These are phyloP conservation scores for Rhizopogon rudus DNA, from an alignment of 768 basidiomycete species.

Conservation along the genomic window DNA sequence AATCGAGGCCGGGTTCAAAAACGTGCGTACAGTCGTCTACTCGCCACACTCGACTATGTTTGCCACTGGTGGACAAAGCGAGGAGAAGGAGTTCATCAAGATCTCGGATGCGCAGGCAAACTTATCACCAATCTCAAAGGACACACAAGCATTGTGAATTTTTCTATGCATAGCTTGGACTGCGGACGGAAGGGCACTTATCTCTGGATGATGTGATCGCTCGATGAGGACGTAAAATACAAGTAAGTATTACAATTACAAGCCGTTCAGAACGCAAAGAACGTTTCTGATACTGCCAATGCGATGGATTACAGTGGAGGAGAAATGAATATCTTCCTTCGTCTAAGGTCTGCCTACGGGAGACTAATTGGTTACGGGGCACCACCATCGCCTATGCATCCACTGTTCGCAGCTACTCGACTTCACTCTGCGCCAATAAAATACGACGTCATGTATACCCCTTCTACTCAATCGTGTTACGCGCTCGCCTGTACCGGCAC, in stretches of 20 bases:
- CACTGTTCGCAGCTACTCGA: conserved; percentile 52
- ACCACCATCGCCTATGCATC: conserved; percentile 52
- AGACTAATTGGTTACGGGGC: no score
- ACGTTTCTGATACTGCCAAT: conserved; percentile 8
- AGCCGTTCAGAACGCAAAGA: no score
- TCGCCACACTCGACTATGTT: neutral
- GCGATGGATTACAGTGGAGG: conserved; percentile 18
- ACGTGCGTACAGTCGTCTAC: neutral
- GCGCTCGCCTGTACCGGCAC: conserved; percentile 46
- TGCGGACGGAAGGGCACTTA: no score
- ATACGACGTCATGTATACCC: conserved; percentile 51
- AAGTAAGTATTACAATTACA: no score
- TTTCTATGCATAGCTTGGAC: no score
- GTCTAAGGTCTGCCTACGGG: no score
- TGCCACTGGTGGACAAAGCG: neutral
- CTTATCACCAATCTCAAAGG: neutral
- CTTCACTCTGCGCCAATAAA: conserved; percentile 57
- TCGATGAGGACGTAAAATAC: no score
- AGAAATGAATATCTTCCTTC: no score
- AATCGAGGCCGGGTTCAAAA: neutral
- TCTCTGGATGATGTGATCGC: no score
- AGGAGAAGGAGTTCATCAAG: neutral
- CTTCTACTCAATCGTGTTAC: no score
- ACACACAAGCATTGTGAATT: no score
- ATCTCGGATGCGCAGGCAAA: neutral